phyloP scores from a whole-genome alignment of 495 filamentous ascomycete species.

The Hypomontagnella submonticulosa region DNA sequence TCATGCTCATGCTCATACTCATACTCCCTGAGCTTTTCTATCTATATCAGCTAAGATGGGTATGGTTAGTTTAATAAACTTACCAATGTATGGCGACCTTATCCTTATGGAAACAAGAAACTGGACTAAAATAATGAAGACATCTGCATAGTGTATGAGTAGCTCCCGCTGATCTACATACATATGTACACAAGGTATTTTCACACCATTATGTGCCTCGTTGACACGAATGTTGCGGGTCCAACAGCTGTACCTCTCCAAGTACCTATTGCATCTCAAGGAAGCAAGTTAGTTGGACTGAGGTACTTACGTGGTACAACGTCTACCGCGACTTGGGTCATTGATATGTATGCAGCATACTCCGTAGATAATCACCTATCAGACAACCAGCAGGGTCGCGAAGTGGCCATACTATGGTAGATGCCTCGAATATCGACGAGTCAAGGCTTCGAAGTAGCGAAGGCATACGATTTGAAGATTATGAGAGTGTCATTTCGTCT shows the following conservation, averaged over 20 bases:
- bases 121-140: slow-evolving; percentile 8
- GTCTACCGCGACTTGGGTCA: neutral
- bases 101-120: slow-evolving; percentile 11
- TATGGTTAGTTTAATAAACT: too few relatives aligned
- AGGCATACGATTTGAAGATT: too few relatives aligned
- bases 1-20: too few relatives aligned
- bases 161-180: slow-evolving; percentile 37
- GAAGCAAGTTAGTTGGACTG: neutral
- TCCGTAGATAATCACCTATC: too few relatives aligned
- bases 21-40: too few relatives aligned
- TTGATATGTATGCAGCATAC: too few relatives aligned
- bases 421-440: too few relatives aligned
- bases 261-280: slow-evolving; percentile 8
- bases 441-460: too few relatives aligned
- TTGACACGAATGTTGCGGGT: slow-evolving; percentile 24
- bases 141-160: slow-evolving; percentile 11
- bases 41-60: too few relatives aligned
- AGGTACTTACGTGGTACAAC: neutral
- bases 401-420: too few relatives aligned
- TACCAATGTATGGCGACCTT: neutral
- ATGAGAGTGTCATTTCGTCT: too few relatives aligned
- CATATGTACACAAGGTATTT: slow-evolving; percentile 11
- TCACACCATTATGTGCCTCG: slow-evolving; percentile 10
- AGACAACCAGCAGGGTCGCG: too few relatives aligned
- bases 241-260: slow-evolving; percentile 1